Base-by-base conservation (phyloP, 441 rosid species). In the Eutrema salsugineum region DNA sequence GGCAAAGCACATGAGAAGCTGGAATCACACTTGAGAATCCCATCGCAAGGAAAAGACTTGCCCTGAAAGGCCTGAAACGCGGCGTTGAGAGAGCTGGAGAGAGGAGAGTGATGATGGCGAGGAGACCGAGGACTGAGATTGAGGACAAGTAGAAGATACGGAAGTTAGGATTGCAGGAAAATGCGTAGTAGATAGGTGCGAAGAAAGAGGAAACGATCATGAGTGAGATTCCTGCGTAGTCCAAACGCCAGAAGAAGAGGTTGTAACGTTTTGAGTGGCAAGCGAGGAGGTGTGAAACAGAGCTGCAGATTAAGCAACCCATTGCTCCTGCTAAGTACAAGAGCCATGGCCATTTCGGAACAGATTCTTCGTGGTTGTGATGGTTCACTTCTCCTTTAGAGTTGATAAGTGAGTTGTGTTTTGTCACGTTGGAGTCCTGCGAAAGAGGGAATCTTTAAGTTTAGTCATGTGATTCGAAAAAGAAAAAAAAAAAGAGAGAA, bases 211-310 rank as follows among this genome's bases (percentile, higher is more conserved):
- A 80, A 58, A 94, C 83, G 14, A 94, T 92, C 98, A 92, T 90
- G 10, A 89, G 83, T 10, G 94, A 89, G 75, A 94, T 92, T 53
- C 99, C 99, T 0, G 98, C 94, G 7, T 94, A 94, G 77, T 94
- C 98, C 0, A 94, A 83, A 42, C 96, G 94, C 99, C 99, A 92
- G 72, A 94, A 92, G 91, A 92, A 87, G 85, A 83, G 77, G 83
- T 75, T 82, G 82, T 81, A 88, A 60, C 81, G 80, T 72, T 70
- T 84, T 42, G 99, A 92, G 71, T 94, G 98, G 79, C 93, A 92
- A 67, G 97, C 96, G 4, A 94, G 82, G 58, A 92, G 98, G 82
- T 94, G 99, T 47, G 99, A 92, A 35, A 94, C 70, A 8, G 98
- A 84, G 82, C 98, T 94, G 73, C 93, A 87, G 59, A 89, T 73